Percentiles rank a stretch among this genome's conserved stretches.
Conservation (phyloP, 169 alveolate species). For the Plasmodium billcollinsi region DNA sequence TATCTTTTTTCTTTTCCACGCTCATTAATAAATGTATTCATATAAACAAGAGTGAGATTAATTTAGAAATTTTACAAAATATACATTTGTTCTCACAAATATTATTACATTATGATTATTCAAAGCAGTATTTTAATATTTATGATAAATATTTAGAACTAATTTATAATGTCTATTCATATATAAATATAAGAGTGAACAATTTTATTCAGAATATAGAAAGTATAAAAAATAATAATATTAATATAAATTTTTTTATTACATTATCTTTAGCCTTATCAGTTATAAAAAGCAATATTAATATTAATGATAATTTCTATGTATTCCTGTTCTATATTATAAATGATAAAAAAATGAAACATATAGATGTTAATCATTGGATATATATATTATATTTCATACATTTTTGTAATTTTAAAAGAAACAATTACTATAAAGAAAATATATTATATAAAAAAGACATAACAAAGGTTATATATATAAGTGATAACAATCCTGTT, state of each 20-base stretch:
- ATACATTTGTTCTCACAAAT: slow-evolving; percentile 29
- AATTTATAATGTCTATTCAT: slow-evolving; percentile 41
- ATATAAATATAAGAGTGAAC: background rate
- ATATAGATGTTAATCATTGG: slow-evolving; percentile 3
- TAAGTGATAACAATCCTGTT: background rate
- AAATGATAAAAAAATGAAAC: slow-evolving; percentile 14
- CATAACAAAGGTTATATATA: slow-evolving; percentile 1
- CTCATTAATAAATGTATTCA: slow-evolving; percentile 1
- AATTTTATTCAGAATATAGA: slow-evolving; percentile 9
- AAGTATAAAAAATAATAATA: background rate
- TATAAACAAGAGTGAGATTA: background rate
- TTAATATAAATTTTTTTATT: slow-evolving; percentile 27
- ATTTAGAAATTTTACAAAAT: slow-evolving; percentile 33
- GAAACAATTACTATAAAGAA: slow-evolving; percentile 15
- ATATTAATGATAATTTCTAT: slow-evolving; percentile 42
- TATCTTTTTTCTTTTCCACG: background rate
- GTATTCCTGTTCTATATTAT: slow-evolving; percentile 29
- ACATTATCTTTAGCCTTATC: slow-evolving; percentile 54
- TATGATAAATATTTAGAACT: slow-evolving; percentile 58
- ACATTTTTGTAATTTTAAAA: slow-evolving; percentile 32
- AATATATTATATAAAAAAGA: slow-evolving; percentile 11
- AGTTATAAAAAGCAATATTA: slow-evolving; percentile 33
- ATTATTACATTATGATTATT: slow-evolving; percentile 52
- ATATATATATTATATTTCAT: slow-evolving; percentile 25
- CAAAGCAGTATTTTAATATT: slow-evolving; percentile 13